phyloP scores from a whole-genome alignment of 306 rosid species.

The Vigna reflexopilosa region DNA sequence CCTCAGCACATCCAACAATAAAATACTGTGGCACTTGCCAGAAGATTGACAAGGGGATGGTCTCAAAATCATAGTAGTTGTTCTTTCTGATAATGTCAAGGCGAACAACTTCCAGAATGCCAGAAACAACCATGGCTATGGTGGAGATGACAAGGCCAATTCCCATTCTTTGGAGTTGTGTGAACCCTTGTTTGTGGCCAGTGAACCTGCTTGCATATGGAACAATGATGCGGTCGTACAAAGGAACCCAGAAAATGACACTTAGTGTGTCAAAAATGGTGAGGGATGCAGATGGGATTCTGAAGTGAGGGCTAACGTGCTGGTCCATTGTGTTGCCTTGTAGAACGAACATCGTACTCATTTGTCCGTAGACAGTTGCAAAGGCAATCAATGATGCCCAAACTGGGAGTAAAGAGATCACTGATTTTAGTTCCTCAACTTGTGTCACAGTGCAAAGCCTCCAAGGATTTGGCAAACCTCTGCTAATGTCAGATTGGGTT shows the following conservation, averaged over 20 bases:
- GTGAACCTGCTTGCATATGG: conserved; percentile 66
- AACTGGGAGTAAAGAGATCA: conserved; percentile 70
- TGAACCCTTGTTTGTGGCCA: conserved; percentile 74
- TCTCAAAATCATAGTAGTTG: conserved; percentile 62
- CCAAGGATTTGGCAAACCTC: conserved; percentile 62
- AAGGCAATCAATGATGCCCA: conserved; percentile 83
- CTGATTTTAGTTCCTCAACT: conserved; percentile 83
- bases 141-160: conserved; percentile 75
- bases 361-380: conserved; percentile 80
- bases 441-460: conserved; percentile 84
- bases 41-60: conserved; percentile 78
- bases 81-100: conserved; percentile 54
- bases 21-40: conserved; percentile 92
- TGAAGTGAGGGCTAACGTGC: conserved; percentile 69
- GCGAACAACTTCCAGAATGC: conserved; percentile 71
- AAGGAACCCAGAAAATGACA: conserved; percentile 75
- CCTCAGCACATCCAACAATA: conserved; percentile 85
- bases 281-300: conserved; percentile 87
- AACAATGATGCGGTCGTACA: conserved; percentile 69
- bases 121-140: conserved; percentile 70
- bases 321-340: conserved; percentile 91
- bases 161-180: conserved; percentile 84
- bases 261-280: conserved; percentile 83
- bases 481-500: conserved; percentile 45
- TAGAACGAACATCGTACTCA: conserved; percentile 87